A percentile compares a stretch with the other conserved stretches of the same genome.
Conservation (phyloP, 331 rosid species). For the Erythrophleum ivorense region DNA sequence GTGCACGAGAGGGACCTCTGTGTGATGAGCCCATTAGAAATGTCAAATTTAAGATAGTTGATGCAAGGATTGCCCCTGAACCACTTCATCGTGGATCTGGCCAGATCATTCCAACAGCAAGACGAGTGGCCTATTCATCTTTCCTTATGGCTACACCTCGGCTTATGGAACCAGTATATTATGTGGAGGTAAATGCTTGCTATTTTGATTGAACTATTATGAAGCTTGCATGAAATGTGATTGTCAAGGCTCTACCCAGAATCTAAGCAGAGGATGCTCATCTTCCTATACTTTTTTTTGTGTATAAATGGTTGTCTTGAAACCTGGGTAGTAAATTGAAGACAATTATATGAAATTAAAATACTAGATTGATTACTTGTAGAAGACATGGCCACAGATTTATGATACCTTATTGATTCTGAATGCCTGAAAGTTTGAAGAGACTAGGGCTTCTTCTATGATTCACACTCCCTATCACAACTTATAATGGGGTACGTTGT, state of each 20-base stretch:
- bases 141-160: conserved; percentile 99
- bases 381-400: too few species aligned
- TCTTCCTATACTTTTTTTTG: background rate
- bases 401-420: too few species aligned
- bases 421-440: too few species aligned
- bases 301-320: background rate
- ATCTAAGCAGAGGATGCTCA: conserved; percentile 4
- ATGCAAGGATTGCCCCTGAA: conserved; percentile 94
- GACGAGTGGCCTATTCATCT: conserved; percentile 93
- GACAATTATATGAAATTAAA: too few species aligned
- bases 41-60: conserved; percentile 98
- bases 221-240: conserved; percentile 22
- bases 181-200: conserved; percentile 71
- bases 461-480: too few species aligned
- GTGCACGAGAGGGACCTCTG: conserved; percentile 97
- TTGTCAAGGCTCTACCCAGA: conserved; percentile 6
- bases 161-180: conserved; percentile 97
- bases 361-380: too few species aligned
- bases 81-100: conserved; percentile 92
- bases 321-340: too few species aligned
- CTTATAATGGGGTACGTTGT: too few species aligned
- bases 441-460: too few species aligned
- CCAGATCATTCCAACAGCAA: conserved; percentile 87
- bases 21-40: conserved; percentile 98
- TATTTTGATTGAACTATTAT: conserved; percentile 18